These are phyloP conservation scores for Hyphopichia buzzinii DNA, from an alignment of 1,139 yeast species.

Conservation along the genomic window DNA sequence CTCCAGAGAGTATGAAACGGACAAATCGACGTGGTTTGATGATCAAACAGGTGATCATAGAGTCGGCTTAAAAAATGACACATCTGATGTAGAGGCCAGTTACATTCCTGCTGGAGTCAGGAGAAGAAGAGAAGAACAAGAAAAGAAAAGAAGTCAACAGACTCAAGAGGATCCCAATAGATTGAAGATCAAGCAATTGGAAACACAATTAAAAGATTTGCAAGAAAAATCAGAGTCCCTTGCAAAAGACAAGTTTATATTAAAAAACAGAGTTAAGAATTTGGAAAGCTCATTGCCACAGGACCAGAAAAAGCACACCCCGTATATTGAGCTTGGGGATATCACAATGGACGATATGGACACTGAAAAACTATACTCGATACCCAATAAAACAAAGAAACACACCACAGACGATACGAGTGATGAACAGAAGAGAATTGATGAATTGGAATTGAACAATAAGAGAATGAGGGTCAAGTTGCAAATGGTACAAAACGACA, in stretches of 20 bases:
- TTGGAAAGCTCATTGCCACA: constrained; percentile 9
- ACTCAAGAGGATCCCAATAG: neutral
- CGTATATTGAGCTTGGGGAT: neutral
- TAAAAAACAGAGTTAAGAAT: constrained; percentile 6
- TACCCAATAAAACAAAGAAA: neutral
- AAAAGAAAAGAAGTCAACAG: neutral
- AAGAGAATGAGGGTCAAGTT: constrained; percentile 3
- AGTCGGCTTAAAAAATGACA: neutral
- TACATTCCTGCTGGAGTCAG: constrained; percentile 11
- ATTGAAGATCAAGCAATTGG: constrained; percentile 5
- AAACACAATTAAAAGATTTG: constrained; percentile 11
- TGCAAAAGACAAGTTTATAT: constrained; percentile 12
- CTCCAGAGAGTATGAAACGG: constrained; percentile 16
- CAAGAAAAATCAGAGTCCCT: constrained; percentile 8
- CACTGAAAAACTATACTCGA: neutral
- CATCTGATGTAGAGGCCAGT: constrained; percentile 8
- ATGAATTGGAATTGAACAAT: constrained; percentile 5
- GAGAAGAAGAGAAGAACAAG: constrained; percentile 1
- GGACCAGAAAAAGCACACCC: neutral
- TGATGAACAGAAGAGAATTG: constrained; percentile 8
- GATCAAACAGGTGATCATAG: constrained; percentile 1
- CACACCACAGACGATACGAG: constrained; percentile 6
- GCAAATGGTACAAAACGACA: constrained; percentile 4
- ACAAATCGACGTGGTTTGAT: constrained; percentile 1
- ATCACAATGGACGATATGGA: neutral